Evolutionary conservation across 2,329 filamentous ascomycete species (phyloP).

Genomic region (Pyricularia sp.): DNA sequence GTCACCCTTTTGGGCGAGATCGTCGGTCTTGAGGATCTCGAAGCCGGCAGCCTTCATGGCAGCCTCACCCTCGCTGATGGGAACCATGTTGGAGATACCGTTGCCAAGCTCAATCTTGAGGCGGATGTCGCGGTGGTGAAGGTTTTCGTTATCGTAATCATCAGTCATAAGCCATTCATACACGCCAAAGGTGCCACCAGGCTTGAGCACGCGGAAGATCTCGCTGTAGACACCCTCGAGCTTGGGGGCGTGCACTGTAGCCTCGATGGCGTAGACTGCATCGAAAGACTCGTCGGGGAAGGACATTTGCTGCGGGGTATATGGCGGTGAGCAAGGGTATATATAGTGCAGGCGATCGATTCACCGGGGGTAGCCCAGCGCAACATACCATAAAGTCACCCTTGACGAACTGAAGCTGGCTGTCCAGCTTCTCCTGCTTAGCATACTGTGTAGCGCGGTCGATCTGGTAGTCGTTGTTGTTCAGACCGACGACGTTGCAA

Average conservation of each 20-base stretch:
- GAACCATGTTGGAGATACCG: conserved; percentile 97
- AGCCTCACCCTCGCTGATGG: conserved; percentile 65
- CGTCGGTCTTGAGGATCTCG: conserved; percentile 72
- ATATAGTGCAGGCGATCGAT: neutral
- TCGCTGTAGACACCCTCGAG: conserved; percentile 89
- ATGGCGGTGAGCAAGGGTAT: neutral
- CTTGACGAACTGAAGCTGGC: conserved; percentile 82
- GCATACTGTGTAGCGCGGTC: conserved; percentile 85
- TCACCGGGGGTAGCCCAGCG: neutral
- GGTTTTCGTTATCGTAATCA: conserved; percentile 80
- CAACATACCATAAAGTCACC: conserved; percentile 79
- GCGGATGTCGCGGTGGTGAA: conserved; percentile 79
- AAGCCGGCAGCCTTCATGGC: conserved; percentile 88
- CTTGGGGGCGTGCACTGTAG: conserved; percentile 86
- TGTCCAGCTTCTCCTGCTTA: conserved; percentile 65
- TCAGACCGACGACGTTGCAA: conserved; percentile 80
- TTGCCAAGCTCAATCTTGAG: conserved; percentile 93
- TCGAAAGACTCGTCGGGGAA: conserved; percentile 91
- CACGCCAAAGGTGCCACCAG: conserved; percentile 88
- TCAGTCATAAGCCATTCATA: conserved; percentile 99
- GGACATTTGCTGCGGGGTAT: conserved; percentile 64
- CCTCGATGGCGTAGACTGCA: conserved; percentile 94
- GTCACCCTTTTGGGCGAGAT: conserved; percentile 71
- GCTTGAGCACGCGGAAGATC: conserved; percentile 92
- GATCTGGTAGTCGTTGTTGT: conserved; percentile 99